These are phyloP conservation scores for Phaseolus coccineus DNA, from an alignment of 331 rosid species.

Conservation along the genomic window DNA sequence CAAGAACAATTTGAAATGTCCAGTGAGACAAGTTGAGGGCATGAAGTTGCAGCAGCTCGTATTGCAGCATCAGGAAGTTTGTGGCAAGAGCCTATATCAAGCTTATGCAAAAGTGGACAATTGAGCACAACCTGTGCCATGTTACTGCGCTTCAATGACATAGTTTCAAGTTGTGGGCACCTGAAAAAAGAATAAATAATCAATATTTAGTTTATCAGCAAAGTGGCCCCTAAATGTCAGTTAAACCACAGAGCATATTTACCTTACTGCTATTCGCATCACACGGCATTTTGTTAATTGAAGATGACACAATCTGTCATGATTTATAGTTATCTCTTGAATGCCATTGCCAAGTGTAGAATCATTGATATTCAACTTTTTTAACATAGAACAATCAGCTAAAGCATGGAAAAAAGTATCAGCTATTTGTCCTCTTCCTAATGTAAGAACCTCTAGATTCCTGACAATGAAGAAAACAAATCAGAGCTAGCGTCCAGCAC, in stretches of 20 bases:
- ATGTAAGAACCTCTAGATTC: constrained; percentile 80
- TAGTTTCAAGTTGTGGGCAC: constrained; percentile 91
- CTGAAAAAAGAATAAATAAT: constrained; percentile 52
- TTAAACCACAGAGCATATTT: constrained; percentile 36
- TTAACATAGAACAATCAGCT: constrained; percentile 75
- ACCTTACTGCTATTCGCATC: constrained; percentile 93
- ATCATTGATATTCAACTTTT: constrained; percentile 76
- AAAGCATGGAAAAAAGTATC: constrained; percentile 85
- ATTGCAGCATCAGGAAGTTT: constrained; percentile 98
- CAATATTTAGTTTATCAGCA: constrained; percentile 31
- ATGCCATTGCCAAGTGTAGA: constrained; percentile 88
- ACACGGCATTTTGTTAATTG: constrained; percentile 90
- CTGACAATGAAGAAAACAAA: constrained; percentile 54
- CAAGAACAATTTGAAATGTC: constrained; percentile 93
- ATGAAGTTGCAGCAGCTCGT: constrained; percentile 92
- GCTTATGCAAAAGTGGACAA: constrained; percentile 86
- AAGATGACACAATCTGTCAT: constrained; percentile 80
- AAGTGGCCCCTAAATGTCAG: constrained; percentile 3
- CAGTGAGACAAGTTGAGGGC: constrained; percentile 81
- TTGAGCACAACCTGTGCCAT: constrained; percentile 97
- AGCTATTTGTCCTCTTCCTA: constrained; percentile 83
- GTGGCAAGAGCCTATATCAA: constrained; percentile 94
- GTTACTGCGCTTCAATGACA: constrained; percentile 98
- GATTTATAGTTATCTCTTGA: constrained; percentile 83
- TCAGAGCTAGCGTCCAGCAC: constrained; percentile 49